Base-by-base conservation (phyloP, 1,139 yeast genomes). In the Taphrina betulina region DNA sequence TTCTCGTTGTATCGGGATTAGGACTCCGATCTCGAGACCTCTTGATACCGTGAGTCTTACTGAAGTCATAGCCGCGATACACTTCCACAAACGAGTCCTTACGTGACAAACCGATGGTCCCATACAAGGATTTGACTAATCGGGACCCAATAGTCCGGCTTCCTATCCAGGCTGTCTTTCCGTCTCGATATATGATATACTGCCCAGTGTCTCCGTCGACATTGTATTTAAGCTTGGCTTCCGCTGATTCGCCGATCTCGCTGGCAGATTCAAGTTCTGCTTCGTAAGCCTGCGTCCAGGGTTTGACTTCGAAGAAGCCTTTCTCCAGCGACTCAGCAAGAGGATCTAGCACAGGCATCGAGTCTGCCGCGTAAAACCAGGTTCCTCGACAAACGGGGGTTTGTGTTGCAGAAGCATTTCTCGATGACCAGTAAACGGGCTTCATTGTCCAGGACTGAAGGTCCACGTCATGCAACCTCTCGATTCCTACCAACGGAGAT, bases 381-480 rank as follows among this genome's bases (percentile, higher is more conserved):
- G 64, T 63, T 12, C 69, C 62, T 12, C 68, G 58, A 19, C 63
- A 60, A 2, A 71, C 72, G 41, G 65, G 64, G 3, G 63, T 62
- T 10, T 33, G 19, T 10, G 57, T 46, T 5, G 55, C 37, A 12
- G 45, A 48, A 23, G 66, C 59, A 1, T 68, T 59, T 10, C 34
- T n/a, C 5, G 46, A 29, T 1, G 66, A 59, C 75, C 75, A 72
- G 58, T 72, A 72, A 1, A 71, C 65, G 0, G 75, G 75, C 42
- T 62, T 57, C 60, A 72, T 54, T 8, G 57, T 36, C 43, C 57
- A 57, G 5, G 61, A 58, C n/a, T 58, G 43, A 23, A 64, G 40
- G 20, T 66, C 64, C 5, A 70, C 72, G 29, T 65, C 62, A 57
- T 71, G 69, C n/a, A 72, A 60, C 2, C 71, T 65, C 35, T 68